Base-by-base conservation (phyloP, 345 rosid genomes). In the Microcos paniculata region DNA sequence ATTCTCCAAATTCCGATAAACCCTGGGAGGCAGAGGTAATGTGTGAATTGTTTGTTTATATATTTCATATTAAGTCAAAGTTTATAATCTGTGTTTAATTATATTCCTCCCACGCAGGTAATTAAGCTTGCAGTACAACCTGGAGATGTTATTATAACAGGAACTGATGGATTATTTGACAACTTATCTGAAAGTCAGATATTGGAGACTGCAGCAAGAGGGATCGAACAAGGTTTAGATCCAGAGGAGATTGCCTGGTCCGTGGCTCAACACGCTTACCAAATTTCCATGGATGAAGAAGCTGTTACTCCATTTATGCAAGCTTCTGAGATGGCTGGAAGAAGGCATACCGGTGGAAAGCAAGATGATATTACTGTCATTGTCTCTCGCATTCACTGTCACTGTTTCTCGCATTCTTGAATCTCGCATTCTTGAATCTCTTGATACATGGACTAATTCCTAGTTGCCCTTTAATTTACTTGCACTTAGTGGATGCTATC, bases 81-180 rank as follows among this genome's bases (percentile, higher is more conserved):
- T n/a, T n/a, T n/a, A n/a, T n/a, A n/a, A n/a, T n/a, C n/a, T n/a
- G n/a, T n/a, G n/a, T n/a, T n/a, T n/a, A n/a, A n/a, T n/a, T n/a
- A n/a, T n/a, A n/a, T n/a, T n/a, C n/a, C n/a, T n/a, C n/a, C n/a
- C n/a, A n/a, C n/a, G n/a, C n/a, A 80, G 77, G 70, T 71, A n/a
- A 24, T 71, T 24, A 35, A 28, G 19, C 19, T 64, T 23, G 35
- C 55, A 7, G 74, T 76, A 21, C 28, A 64, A 46, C 33, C 57
- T 11, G 77, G 83, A 42, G 80, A 80, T 49, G 70, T 72, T 15
- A 66, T 80, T 8, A 61, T 76, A 46, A 70, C 77, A 26, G 74
- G 74, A 21, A 76, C 74, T 0, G 77, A 80, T 65, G 83, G 80
- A 43, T 21, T 80, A 8, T 63, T 80, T 48, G 80, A 80, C 45